Percentiles rank a stretch among this genome's conserved stretches.
phyloP scores from a whole-genome alignment of 2,329 filamentous ascomycete genomes.

The Aciculosporium take region DNA sequence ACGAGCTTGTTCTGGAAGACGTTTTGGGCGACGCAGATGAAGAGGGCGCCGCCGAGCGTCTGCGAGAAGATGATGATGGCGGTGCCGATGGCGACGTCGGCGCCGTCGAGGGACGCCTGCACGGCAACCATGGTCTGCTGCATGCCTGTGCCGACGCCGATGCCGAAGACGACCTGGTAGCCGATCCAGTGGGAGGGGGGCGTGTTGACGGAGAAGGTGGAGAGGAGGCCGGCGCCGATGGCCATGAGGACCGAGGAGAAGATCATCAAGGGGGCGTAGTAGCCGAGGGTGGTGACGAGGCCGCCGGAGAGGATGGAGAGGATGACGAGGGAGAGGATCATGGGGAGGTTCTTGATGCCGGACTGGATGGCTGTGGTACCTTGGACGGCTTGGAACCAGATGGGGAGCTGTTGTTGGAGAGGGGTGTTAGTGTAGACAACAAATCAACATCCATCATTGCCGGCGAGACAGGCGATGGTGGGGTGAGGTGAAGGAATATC shows the following conservation, averaged over 20 bases:
- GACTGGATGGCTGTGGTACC: constrained; percentile 17
- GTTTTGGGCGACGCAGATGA: constrained; percentile 36
- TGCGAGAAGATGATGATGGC: constrained; percentile 33
- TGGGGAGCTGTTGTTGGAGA: constrained; percentile 21
- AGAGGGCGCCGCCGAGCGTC: constrained; percentile 30
- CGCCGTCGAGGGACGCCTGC: constrained; percentile 27
- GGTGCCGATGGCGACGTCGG: constrained; percentile 31
- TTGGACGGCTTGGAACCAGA: constrained; percentile 35
- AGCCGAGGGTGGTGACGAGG: constrained; percentile 19
- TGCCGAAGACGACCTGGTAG: constrained; percentile 25
- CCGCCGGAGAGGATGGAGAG: constrained; percentile 15
- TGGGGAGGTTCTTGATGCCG: constrained; percentile 16
- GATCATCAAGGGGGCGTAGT: constrained; percentile 28
- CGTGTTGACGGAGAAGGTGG: constrained; percentile 17
- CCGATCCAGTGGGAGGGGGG: constrained; percentile 14
- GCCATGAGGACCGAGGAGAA: constrained; percentile 17
- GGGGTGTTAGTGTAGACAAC: constrained; percentile 15
- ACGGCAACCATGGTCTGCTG: constrained; percentile 31
- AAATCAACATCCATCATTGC: too few species aligned
- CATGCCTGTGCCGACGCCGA: constrained; percentile 28
- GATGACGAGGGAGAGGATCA: constrained; percentile 17
- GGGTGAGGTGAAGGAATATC: too few species aligned
- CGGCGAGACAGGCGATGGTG: too few species aligned
- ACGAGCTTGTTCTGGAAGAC: constrained; percentile 34
- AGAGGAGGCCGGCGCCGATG: constrained; percentile 27